phyloP scores from a whole-genome alignment of 1,284 basidiomycete genomes.

The Austroboletus novae-zelandiae region DNA sequence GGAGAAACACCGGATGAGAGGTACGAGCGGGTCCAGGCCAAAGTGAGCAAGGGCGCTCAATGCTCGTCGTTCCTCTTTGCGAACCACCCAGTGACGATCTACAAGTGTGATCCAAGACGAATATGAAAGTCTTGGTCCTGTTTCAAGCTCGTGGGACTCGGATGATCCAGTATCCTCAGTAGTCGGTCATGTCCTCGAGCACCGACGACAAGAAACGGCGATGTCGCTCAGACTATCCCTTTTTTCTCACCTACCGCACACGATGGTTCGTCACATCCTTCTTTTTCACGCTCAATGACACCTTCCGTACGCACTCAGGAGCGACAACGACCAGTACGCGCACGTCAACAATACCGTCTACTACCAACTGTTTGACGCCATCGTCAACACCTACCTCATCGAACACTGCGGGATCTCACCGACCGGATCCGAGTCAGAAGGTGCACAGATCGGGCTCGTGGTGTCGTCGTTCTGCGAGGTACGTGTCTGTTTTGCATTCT shows the following conservation, averaged over 20 bases:
- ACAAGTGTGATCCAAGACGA: too few species aligned
- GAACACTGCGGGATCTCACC: slow-evolving; percentile 54
- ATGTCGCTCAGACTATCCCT: slow-evolving; percentile 52
- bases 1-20: too few species aligned
- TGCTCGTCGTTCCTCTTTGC: too few species aligned
- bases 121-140: too few species aligned
- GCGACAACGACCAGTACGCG: slow-evolving; percentile 78
- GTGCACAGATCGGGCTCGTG: slow-evolving; percentile 61
- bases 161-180: too few species aligned
- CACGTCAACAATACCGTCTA: slow-evolving; percentile 80
- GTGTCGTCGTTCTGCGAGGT: slow-evolving; percentile 69
- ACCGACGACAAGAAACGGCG: slow-evolving; percentile 32
- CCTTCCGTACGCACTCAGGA: slow-evolving; percentile 45
- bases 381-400: slow-evolving; percentile 73
- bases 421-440: slow-evolving; percentile 32
- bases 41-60: too few species aligned
- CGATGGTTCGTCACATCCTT: slow-evolving; percentile 52
- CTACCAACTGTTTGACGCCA: slow-evolving; percentile 74
- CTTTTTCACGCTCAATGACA: not conserved
- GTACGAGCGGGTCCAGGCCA: too few species aligned
- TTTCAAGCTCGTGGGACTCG: too few species aligned
- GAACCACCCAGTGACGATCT: too few species aligned
- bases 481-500: not conserved
- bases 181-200: too few species aligned
- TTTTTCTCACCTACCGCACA: slow-evolving; percentile 61